Percentiles rank a stretch among this genome's conserved stretches.
phyloP scores from a whole-genome alignment of 2,329 filamentous ascomycete genomes.

The Mycocentrospora acerina region DNA sequence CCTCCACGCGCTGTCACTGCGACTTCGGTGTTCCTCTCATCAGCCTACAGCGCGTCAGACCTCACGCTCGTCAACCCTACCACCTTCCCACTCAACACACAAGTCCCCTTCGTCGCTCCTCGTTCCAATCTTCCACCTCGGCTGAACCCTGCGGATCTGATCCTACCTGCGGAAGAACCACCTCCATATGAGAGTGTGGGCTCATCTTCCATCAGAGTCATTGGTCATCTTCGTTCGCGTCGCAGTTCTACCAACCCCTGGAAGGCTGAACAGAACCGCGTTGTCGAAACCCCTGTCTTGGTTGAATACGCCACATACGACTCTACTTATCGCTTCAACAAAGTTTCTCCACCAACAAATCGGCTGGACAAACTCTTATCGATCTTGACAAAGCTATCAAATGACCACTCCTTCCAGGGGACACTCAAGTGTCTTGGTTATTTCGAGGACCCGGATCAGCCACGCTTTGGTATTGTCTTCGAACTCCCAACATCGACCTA shows the following conservation, averaged over 20 bases:
- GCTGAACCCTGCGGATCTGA: slow-evolving; percentile 46
- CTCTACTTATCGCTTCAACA: slow-evolving; percentile 48
- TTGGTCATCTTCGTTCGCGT: slow-evolving; percentile 46
- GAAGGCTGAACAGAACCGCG: slow-evolving; percentile 39
- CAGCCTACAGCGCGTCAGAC: slow-evolving; percentile 44
- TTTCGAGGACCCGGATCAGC: slow-evolving; percentile 72
- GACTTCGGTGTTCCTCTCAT: slow-evolving; percentile 29
- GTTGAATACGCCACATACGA: slow-evolving; percentile 67
- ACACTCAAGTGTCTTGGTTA: slow-evolving; percentile 65
- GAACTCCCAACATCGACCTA: slow-evolving; percentile 62
- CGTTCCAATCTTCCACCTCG: slow-evolving; percentile 43
- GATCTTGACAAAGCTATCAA: slow-evolving; percentile 32
- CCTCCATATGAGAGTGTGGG: slow-evolving; percentile 53
- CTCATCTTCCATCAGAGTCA: slow-evolving; percentile 47
- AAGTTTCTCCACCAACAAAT: slow-evolving; percentile 49
- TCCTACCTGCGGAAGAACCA: slow-evolving; percentile 50
- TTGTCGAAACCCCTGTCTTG: slow-evolving; percentile 57
- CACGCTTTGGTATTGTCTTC: slow-evolving; percentile 72
- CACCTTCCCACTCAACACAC: slow-evolving; percentile 30
- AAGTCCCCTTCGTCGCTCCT: slow-evolving; percentile 12
- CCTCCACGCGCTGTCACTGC: slow-evolving; percentile 16
- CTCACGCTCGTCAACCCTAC: slow-evolving; percentile 48
- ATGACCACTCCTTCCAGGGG: slow-evolving; percentile 37
- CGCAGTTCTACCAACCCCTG: slow-evolving; percentile 41
- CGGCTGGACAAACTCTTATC: slow-evolving; percentile 46